These are phyloP conservation scores for Sugiyamaella floridensis DNA, from an alignment of 805 yeast genomes.

Conservation along the genomic window DNA sequence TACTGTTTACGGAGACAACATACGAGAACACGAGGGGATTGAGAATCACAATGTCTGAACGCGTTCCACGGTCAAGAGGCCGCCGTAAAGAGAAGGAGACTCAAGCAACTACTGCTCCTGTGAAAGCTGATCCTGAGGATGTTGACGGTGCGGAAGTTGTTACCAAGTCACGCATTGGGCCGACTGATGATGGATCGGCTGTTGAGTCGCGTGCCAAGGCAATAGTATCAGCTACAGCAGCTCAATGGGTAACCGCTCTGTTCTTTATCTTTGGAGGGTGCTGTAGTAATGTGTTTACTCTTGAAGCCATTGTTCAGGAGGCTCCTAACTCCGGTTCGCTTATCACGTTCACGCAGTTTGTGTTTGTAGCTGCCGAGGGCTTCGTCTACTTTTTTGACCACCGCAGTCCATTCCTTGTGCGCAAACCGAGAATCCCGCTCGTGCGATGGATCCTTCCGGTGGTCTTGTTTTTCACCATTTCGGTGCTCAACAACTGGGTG, in stretches of 20 bases:
- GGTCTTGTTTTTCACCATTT: conserved; percentile 42
- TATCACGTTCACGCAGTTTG: conserved; percentile 52
- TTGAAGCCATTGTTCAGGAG: conserved; percentile 46
- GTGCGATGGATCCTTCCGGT: conserved; percentile 42
- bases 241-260: conserved; percentile 22
- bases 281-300: conserved; percentile 58
- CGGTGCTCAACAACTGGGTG: conserved; percentile 51
- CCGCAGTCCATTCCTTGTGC: conserved; percentile 27
- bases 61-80: too few species aligned
- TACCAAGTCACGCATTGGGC: too few species aligned
- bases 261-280: conserved; percentile 61
- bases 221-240: conserved; percentile 8
- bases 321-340: conserved; percentile 40
- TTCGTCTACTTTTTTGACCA: conserved; percentile 34
- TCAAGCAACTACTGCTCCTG: too few species aligned
- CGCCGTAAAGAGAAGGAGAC: too few species aligned
- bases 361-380: conserved; percentile 44
- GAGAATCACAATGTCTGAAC: too few species aligned
- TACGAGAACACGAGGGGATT: too few species aligned
- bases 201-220: background rate
- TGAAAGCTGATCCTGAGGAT: too few species aligned
- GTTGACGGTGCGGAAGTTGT: too few species aligned
- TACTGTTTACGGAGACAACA: too few species aligned
- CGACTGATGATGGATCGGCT: background rate
- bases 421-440: conserved; percentile 29